A percentile compares a stretch with the other conserved stretches of the same genome.
Evolutionary conservation across 2,329 filamentous ascomycete genomes (phyloP).

Genomic region (Akanthomyces muscarius): DNA sequence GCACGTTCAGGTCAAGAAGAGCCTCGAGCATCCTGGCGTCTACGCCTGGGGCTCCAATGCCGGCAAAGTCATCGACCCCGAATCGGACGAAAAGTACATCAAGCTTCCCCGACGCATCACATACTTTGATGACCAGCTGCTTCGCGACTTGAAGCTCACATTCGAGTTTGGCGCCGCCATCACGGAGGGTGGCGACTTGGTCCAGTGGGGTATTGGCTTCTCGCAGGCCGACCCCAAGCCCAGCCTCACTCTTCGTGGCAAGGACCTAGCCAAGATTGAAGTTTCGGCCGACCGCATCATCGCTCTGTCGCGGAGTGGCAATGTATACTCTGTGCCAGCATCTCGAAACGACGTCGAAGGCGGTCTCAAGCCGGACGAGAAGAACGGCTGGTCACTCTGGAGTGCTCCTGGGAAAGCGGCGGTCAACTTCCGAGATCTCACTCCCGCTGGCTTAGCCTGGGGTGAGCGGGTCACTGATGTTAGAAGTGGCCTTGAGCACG

Average conservation of each 20-base stretch:
- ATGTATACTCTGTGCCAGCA: conserved; percentile 80
- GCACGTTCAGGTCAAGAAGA: conserved; percentile 81
- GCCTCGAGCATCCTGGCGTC: conserved; percentile 77
- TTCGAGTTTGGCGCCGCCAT: conserved; percentile 80
- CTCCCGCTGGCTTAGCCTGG: conserved; percentile 59
- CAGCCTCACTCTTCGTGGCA: conserved; percentile 70
- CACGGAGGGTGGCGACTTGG: conserved; percentile 78
- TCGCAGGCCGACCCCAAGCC: conserved; percentile 62
- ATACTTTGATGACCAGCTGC: conserved; percentile 78
- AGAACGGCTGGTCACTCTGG: conserved; percentile 70
- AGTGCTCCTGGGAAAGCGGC: conserved; percentile 29
- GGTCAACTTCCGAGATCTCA: conserved; percentile 70
- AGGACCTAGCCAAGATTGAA: conserved; percentile 70
- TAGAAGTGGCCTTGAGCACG: conserved; percentile 77
- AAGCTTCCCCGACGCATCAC: conserved; percentile 75
- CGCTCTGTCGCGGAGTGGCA: conserved; percentile 68
- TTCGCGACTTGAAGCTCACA: conserved; percentile 85
- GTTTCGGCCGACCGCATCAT: conserved; percentile 82
- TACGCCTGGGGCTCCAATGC: conserved; percentile 91
- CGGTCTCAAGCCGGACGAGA: conserved; percentile 59
- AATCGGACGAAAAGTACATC: conserved; percentile 70
- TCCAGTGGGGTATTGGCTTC: conserved; percentile 87
- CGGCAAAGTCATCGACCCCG: conserved; percentile 79
- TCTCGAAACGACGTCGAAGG: conserved; percentile 65
- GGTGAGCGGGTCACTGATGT: conserved; percentile 73